Percentiles rank a stretch among this genome's conserved stretches.
phyloP scores from a whole-genome alignment of 2,329 filamentous ascomycete species.

The Aspergillus costaricaensis region DNA sequence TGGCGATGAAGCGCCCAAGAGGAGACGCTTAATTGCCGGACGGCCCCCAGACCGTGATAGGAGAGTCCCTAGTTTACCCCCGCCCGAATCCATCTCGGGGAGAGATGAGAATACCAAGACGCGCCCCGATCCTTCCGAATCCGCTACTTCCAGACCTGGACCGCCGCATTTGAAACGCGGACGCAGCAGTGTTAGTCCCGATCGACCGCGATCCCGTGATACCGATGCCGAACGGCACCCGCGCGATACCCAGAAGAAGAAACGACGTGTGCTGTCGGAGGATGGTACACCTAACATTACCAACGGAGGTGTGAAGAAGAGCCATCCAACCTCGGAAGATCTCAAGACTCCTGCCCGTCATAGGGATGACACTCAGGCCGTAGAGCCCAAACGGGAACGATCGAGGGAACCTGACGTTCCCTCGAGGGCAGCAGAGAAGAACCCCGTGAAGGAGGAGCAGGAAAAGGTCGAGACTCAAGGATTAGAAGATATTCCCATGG shows the following conservation, averaged over 20 bases:
- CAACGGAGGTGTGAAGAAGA: constrained; percentile 36
- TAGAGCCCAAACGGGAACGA: constrained; percentile 24
- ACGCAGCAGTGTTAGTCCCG: constrained; percentile 46
- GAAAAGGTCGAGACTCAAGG: constrained; percentile 29
- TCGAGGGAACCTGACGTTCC: constrained; percentile 16
- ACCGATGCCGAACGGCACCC: constrained; percentile 34
- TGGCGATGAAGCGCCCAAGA: constrained; percentile 40
- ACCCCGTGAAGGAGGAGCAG: constrained; percentile 35
- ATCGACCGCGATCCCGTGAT: constrained; percentile 39
- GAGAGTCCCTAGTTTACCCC: constrained; percentile 40
- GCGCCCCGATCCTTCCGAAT: constrained; percentile 32
- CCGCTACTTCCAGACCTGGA: constrained; percentile 21
- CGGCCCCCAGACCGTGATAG: constrained; percentile 42
- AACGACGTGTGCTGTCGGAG: constrained; percentile 45
- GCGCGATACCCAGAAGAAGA: constrained; percentile 44
- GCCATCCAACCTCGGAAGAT: constrained; percentile 20
- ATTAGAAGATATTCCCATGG: constrained; percentile 34
- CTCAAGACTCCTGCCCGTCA: constrained; percentile 24
- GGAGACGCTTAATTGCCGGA: constrained; percentile 45
- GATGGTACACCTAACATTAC: constrained; percentile 35
- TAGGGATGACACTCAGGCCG: constrained; percentile 17
- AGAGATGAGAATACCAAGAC: constrained; percentile 40
- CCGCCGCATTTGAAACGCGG: constrained; percentile 40
- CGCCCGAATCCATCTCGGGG: constrained; percentile 44
- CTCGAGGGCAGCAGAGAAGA: constrained; percentile 22